phyloP scores from a whole-genome alignment of 1,284 basidiomycete species.

The Athelia psychrophila region DNA sequence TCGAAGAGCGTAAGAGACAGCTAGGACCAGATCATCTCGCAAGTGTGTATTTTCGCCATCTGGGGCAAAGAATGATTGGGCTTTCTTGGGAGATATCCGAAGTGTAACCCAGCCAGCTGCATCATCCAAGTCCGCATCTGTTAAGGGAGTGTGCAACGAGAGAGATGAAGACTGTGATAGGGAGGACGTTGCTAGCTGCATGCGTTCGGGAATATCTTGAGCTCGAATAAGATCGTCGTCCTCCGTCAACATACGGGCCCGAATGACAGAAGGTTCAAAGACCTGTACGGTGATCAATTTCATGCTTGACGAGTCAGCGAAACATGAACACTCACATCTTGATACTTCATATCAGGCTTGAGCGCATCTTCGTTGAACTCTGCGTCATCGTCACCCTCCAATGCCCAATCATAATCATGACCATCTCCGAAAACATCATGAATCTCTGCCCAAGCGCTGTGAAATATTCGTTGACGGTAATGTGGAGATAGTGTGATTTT shows the following conservation, averaged over 20 bases:
- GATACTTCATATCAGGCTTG: slow-evolving; percentile 81
- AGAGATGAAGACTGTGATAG: slow-evolving; percentile 69
- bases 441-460: slow-evolving; percentile 94
- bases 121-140: slow-evolving; percentile 70
- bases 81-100: slow-evolving; percentile 80
- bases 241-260: slow-evolving; percentile 87
- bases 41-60: slow-evolving; percentile 59
- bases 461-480: slow-evolving; percentile 17
- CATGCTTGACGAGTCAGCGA: slow-evolving; percentile 5
- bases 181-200: slow-evolving; percentile 91
- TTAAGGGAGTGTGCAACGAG: slow-evolving; percentile 64
- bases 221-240: slow-evolving; percentile 93
- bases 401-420: slow-evolving; percentile 94
- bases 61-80: slow-evolving; percentile 69
- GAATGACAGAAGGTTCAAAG: slow-evolving; percentile 97
- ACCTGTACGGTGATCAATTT: slow-evolving; percentile 53
- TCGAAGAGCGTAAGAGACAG: slow-evolving; percentile 79
- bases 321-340: slow-evolving; percentile 68
- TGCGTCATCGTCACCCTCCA: slow-evolving; percentile 73
- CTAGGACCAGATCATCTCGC: slow-evolving; percentile 70
- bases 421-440: slow-evolving; percentile 98
- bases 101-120: slow-evolving; percentile 90
- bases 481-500: slow-evolving; percentile 5
- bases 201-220: slow-evolving; percentile 92
- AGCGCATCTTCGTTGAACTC: slow-evolving; percentile 56